Evolutionary conservation across 108 stramenopile genomes (phyloP).

Genomic region (Seminavis robusta): DNA sequence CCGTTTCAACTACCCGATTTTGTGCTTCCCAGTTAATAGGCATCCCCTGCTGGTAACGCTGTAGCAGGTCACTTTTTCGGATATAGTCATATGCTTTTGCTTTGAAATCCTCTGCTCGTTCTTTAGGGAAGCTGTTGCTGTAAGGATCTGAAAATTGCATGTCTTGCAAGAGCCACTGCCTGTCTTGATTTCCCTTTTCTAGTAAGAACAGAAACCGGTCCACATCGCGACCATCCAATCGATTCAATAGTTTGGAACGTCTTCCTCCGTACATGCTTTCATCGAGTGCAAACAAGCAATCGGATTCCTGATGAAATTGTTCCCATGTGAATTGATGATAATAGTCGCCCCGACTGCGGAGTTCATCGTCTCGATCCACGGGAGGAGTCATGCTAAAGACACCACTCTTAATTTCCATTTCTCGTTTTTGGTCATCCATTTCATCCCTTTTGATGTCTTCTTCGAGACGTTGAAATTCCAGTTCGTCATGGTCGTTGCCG

Average conservation of each 20-base stretch:
- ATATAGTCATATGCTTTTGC: conserved; percentile 33
- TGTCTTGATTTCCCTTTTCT: conserved; percentile 69
- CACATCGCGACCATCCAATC: conserved; percentile 63
- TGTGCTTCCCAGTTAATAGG: conserved; percentile 24
- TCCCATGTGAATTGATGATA: conserved; percentile 69
- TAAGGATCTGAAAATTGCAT: conserved; percentile 81
- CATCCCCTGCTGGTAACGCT: conserved; percentile 5
- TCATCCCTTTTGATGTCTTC: too few relatives aligned
- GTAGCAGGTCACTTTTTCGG: conserved; percentile 19
- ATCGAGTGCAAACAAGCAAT: conserved; percentile 43
- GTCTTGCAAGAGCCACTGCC: conserved; percentile 71
- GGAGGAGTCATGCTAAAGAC: conserved; percentile 61
- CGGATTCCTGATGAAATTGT: conserved; percentile 68
- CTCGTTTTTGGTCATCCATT: not conserved
- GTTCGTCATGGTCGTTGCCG: conserved; percentile 77
- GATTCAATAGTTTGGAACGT: too few relatives aligned
- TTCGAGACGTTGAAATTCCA: conserved; percentile 58
- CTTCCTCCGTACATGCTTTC: not conserved
- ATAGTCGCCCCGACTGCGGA: conserved; percentile 69
- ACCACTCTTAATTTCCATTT: not conserved
- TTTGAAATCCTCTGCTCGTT: conserved; percentile 53
- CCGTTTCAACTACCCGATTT: not conserved
- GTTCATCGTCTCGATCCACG: conserved; percentile 72
- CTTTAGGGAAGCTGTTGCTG: conserved; percentile 16
- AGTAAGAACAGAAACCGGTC: conserved; percentile 66